These are phyloP conservation scores for Gypsophila paniculata DNA, from an alignment of 179 eudicot species.

Conservation along the genomic window DNA sequence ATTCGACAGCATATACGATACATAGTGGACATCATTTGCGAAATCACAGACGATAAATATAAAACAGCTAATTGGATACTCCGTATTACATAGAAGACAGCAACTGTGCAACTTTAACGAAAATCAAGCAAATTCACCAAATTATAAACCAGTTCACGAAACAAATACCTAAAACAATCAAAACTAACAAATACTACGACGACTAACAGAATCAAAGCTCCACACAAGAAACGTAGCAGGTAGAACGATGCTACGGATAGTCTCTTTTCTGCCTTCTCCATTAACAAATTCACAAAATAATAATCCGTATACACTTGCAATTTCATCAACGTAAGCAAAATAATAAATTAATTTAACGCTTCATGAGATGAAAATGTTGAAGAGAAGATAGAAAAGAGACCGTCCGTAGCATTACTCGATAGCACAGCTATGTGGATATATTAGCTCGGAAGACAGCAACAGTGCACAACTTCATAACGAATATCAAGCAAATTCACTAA, in stretches of 20 bases:
- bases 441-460: too few species aligned
- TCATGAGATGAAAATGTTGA: too few species aligned
- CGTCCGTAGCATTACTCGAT: too few species aligned
- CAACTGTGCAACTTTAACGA: neutral
- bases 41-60: neutral
- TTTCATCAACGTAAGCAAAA: too few species aligned
- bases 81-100: too few species aligned
- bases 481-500: neutral
- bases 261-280: too few species aligned
- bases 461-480: neutral
- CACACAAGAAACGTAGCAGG: too few species aligned
- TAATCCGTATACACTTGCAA: too few species aligned
- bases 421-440: neutral
- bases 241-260: too few species aligned
- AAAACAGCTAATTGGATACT: neutral
- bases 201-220: neutral
- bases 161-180: neutral
- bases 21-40: neutral
- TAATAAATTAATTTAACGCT: too few species aligned
- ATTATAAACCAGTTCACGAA: neutral
- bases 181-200: neutral
- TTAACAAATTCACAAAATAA: too few species aligned
- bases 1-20: neutral
- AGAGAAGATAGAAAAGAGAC: too few species aligned
- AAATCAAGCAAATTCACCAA: neutral